Percentiles rank a stretch among this genome's conserved stretches.
phyloP scores from a whole-genome alignment of 257 asterid species.

The Linaria vulgaris region DNA sequence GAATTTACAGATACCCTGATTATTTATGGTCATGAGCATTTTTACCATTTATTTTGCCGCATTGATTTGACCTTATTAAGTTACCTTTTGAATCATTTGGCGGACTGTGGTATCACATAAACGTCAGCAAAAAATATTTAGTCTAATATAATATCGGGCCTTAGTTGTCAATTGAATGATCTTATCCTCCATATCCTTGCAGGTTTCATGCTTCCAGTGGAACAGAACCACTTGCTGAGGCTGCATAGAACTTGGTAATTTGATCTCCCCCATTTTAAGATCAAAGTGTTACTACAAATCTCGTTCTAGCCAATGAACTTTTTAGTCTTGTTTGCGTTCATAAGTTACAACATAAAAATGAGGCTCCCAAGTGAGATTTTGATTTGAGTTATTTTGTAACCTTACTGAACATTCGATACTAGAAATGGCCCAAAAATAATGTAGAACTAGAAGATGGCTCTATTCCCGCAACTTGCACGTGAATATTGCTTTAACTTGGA shows the following conservation, averaged over 20 bases:
- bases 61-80: background rate
- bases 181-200: conserved; percentile 24
- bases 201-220: conserved; percentile 63
- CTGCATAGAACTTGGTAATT: conserved; percentile 39
- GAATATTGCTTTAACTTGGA: background rate
- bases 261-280: conserved; percentile 4
- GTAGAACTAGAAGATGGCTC: background rate
- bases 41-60: too few relatives aligned
- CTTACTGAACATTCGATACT: background rate
- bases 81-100: background rate
- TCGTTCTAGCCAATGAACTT: conserved; percentile 6
- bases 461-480: too few relatives aligned
- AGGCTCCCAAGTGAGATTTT: background rate
- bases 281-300: background rate
- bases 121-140: background rate
- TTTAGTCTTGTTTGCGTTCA: background rate
- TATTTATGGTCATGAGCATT: too few relatives aligned
- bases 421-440: background rate
- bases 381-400: background rate
- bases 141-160: too few relatives aligned
- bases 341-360: too few relatives aligned
- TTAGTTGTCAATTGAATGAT: background rate
- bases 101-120: too few relatives aligned
- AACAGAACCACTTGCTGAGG: conserved; percentile 51
- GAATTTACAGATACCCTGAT: too few relatives aligned